Percentiles rank a stretch among this genome's conserved stretches.
These are phyloP conservation scores for Annulohypoxylon maeteangense DNA, from an alignment of 495 filamentous ascomycete genomes.

Conservation along the genomic window DNA sequence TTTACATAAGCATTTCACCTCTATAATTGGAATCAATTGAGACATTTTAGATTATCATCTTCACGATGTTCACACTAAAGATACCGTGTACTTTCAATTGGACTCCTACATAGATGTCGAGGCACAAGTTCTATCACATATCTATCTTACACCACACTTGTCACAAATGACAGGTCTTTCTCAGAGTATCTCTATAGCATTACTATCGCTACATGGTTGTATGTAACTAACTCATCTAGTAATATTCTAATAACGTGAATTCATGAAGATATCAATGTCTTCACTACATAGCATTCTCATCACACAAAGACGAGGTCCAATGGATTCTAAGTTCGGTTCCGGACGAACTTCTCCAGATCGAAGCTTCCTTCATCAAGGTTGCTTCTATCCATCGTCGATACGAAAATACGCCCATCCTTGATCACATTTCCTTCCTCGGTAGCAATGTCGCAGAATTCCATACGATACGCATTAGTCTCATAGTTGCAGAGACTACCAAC, in stretches of 20 bases:
- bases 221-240: not conserved
- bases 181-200: not conserved
- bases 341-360: conserved; percentile 2
- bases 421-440: conserved; percentile 29
- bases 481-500: conserved; percentile 13
- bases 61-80: no score
- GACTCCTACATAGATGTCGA: no score
- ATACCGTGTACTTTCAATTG: no score
- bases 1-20: no score
- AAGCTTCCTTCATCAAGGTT: conserved; percentile 29
- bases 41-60: no score
- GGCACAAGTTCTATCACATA: no score
- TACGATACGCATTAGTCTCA: conserved; percentile 27
- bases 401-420: conserved; percentile 36
- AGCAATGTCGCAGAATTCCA: conserved; percentile 32
- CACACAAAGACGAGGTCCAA: not conserved
- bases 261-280: not conserved
- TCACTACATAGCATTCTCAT: not conserved
- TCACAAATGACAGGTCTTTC: not conserved
- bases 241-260: not conserved
- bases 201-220: not conserved
- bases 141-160: no score
- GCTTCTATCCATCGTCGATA: not conserved
- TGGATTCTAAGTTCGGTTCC: not conserved
- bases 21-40: no score